These are phyloP conservation scores for Xerocomus nothofagi DNA, from an alignment of 1,284 basidiomycete species.

Conservation along the genomic window DNA sequence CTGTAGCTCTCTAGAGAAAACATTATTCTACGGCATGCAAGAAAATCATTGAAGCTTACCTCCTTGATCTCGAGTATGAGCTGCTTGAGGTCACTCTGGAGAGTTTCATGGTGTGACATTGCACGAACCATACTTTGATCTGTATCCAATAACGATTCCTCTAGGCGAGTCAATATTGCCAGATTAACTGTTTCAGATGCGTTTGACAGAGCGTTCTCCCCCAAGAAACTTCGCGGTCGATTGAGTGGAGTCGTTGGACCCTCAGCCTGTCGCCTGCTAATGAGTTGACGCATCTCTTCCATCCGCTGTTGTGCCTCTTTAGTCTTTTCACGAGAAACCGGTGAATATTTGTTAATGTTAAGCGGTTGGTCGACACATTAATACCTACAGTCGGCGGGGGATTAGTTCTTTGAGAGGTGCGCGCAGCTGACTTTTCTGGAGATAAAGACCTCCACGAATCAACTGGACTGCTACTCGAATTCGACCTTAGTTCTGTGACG, in stretches of 20 bases:
- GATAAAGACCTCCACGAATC: constrained; percentile 49
- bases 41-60: constrained; percentile 37
- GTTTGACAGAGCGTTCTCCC: constrained; percentile 25
- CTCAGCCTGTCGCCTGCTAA: constrained; percentile 58
- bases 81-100: constrained; percentile 50
- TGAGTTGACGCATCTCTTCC: constrained; percentile 75
- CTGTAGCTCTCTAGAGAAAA: constrained; percentile 47
- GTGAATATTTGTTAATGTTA: constrained; percentile 12
- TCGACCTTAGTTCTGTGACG: constrained; percentile 41
- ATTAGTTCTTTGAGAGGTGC: constrained; percentile 43
- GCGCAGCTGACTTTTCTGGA: constrained; percentile 50
- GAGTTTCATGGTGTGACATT: constrained; percentile 49
- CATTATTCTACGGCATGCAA: not conserved
- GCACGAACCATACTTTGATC: constrained; percentile 57
- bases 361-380: constrained; percentile 2
- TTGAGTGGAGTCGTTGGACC: constrained; percentile 42
- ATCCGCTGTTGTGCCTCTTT: constrained; percentile 71
- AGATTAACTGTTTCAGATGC: constrained; percentile 29
- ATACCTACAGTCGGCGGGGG: constrained; percentile 43
- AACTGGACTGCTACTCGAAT: constrained; percentile 27
- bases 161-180: constrained; percentile 40
- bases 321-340: constrained; percentile 48
- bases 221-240: constrained; percentile 37
- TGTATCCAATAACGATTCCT: constrained; percentile 54
- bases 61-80: constrained; percentile 55